Evolutionary conservation across 2,329 filamentous ascomycete species (phyloP).

Genomic region (Aureobasidium zeae): DNA sequence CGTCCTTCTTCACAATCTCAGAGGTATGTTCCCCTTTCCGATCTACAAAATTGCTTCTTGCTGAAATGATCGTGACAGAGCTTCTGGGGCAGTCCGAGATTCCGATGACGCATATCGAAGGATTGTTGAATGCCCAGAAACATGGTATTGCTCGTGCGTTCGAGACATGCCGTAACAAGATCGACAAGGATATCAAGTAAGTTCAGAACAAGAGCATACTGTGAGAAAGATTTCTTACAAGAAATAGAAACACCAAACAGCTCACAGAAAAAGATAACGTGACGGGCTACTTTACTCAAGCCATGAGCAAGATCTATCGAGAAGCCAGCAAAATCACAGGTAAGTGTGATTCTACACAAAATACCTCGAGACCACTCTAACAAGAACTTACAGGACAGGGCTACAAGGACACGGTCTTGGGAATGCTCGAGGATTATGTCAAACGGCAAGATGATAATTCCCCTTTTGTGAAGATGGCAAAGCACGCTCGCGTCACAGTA

Average conservation of each 20-base stretch:
- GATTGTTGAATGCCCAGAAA: neutral
- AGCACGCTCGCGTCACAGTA: neutral
- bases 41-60: neutral
- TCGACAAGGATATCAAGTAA: neutral
- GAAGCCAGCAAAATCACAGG: neutral
- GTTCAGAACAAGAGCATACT: neutral
- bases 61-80: neutral
- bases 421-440: neutral
- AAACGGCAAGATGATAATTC: neutral
- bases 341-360: neutral
- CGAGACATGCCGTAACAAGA: neutral
- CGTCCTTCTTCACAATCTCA: neutral
- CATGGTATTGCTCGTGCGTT: neutral
- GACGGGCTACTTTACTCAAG: conserved; percentile 17
- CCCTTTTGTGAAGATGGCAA: neutral
- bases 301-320: conserved; percentile 19
- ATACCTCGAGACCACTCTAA: neutral
- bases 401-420: neutral
- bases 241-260: neutral
- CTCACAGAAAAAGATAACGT: conserved; percentile 13
- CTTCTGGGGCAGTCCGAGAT: neutral
- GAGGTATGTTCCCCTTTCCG: neutral
- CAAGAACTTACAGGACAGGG: neutral
- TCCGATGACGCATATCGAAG: conserved; percentile 10
- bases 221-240: neutral